A percentile compares a stretch with the other conserved stretches of the same genome.
Evolutionary conservation across 2,329 filamentous ascomycete genomes (phyloP).

Genomic region (Stagonosporopsis vannaccii): DNA sequence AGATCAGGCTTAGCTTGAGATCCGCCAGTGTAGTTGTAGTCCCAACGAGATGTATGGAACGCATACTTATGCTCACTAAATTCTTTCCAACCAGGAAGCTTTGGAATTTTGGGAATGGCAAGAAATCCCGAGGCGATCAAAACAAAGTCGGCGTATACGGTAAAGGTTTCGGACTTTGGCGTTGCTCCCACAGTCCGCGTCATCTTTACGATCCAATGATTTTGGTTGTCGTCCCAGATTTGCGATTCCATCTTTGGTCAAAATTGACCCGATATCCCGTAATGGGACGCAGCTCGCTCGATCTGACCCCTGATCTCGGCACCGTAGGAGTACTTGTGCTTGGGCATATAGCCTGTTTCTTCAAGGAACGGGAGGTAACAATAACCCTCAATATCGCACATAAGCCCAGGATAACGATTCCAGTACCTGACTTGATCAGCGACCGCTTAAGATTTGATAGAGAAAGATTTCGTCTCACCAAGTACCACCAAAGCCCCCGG

Average conservation of each 20-base stretch:
- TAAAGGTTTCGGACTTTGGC: not conserved
- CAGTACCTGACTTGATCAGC: slow-evolving; percentile 50
- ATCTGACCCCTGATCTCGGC: not conserved
- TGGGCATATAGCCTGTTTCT: slow-evolving; percentile 41
- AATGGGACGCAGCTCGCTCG: not conserved
- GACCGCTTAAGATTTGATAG: slow-evolving; percentile 5
- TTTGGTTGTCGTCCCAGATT: not conserved
- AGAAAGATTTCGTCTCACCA: slow-evolving; percentile 47
- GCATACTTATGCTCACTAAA: not conserved
- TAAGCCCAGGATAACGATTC: slow-evolving; percentile 56
- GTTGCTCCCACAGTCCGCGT: not conserved
- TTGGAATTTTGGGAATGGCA: not conserved
- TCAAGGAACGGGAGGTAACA: slow-evolving; percentile 55
- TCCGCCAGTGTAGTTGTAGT: not conserved
- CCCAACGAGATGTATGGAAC: not conserved
- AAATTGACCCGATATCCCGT: not conserved
- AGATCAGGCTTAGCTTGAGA: not conserved
- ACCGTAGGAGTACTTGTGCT: not conserved
- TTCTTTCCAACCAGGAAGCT: not conserved
- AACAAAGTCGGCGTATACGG: not conserved
- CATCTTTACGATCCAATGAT: not conserved
- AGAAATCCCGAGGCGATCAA: not conserved
- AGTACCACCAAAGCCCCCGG: slow-evolving; percentile 55
- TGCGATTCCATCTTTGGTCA: not conserved
- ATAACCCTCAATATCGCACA: slow-evolving; percentile 66